Base-by-base conservation (phyloP, 768 basidiomycete genomes). In the Russula griseocarnosa region DNA sequence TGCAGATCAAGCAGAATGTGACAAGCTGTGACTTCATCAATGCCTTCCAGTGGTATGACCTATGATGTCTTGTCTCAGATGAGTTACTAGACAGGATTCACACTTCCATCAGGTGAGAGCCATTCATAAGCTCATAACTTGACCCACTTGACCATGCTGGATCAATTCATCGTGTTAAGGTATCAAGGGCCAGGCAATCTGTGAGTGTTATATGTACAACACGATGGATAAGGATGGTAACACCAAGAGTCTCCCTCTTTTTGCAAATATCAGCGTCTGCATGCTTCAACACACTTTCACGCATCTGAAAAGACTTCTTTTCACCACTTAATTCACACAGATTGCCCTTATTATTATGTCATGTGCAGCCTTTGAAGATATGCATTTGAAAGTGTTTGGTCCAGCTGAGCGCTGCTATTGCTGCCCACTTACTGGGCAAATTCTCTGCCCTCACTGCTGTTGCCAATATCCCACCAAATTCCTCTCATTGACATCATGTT, bases 131-230 rank as follows among this genome's bases (percentile, higher is more conserved):
- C n/a, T n/a, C n/a, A n/a, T n/a, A n/a, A n/a, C n/a, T n/a, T n/a
- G n/a, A n/a, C n/a, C n/a, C n/a, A n/a, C n/a, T n/a, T n/a, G n/a
- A n/a, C n/a, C n/a, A n/a, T n/a, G n/a, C n/a, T n/a, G n/a, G n/a
- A n/a, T n/a, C n/a, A n/a, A n/a, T n/a, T n/a, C n/a, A n/a, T n/a
- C n/a, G n/a, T n/a, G n/a, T n/a, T n/a, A n/a, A n/a, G 97, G 97
- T 73, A 92, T 98, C 76, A 98, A 98, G 78, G 97, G 96, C 46
- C 96, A 98, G 74, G 95, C 88, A 3, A 98, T 98, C 67, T 91
- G 97, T 34, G 91, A 95, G 70, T 87, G 97, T n/a, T 99, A 99
- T 78, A 98, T 98, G 93, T 98, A 98, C 78, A 94, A 98, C 72
- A 87, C 94, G 0, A 89, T 92, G 82, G 96, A 97, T 77, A 93